Conservation (phyloP, 768 basidiomycete species). For the Mycena indigotica region DNA sequence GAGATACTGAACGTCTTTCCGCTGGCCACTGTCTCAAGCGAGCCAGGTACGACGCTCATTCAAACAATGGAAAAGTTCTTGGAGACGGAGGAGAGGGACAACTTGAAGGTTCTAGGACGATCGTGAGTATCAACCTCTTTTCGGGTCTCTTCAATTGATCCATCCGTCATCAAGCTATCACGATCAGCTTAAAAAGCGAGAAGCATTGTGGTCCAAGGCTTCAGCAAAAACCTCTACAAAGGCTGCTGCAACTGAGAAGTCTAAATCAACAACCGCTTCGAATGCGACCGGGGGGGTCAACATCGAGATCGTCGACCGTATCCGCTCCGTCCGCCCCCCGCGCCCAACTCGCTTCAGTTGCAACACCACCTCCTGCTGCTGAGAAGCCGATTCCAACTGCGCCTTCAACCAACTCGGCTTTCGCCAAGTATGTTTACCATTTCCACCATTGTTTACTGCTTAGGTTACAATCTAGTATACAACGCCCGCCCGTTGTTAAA, state of each 20-base stretch:
- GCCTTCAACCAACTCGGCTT: constrained; percentile 26
- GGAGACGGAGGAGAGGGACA: constrained; percentile 78
- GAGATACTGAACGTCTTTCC: constrained; percentile 92
- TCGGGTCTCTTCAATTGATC: constrained; percentile 6
- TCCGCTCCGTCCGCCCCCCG: constrained; percentile 61
- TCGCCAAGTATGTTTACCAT: constrained; percentile 21
- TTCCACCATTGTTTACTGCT: background rate
- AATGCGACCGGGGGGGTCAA: constrained; percentile 38
- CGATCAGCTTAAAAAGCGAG: constrained; percentile 74
- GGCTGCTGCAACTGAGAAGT: constrained; percentile 10
- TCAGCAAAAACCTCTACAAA: constrained; percentile 6
- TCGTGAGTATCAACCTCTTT: constrained; percentile 51
- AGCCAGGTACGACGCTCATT: constrained; percentile 58
- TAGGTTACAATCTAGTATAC: constrained; percentile 9
- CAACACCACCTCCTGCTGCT: constrained; percentile 25
- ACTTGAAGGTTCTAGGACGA: constrained; percentile 77
- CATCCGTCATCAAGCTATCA: constrained; percentile 52
- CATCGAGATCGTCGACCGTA: constrained; percentile 40
- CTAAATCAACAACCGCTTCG: constrained; percentile 32
- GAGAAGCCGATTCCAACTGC: constrained; percentile 34
- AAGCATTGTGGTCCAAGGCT: constrained; percentile 31
- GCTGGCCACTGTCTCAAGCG: constrained; percentile 54
- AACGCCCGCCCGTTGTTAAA: constrained; percentile 23
- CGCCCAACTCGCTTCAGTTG: constrained; percentile 46
- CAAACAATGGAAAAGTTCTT: constrained; percentile 65